These are phyloP conservation scores for Gynostemma pentaphyllum DNA, from an alignment of 306 rosid genomes.

Conservation along the genomic window DNA sequence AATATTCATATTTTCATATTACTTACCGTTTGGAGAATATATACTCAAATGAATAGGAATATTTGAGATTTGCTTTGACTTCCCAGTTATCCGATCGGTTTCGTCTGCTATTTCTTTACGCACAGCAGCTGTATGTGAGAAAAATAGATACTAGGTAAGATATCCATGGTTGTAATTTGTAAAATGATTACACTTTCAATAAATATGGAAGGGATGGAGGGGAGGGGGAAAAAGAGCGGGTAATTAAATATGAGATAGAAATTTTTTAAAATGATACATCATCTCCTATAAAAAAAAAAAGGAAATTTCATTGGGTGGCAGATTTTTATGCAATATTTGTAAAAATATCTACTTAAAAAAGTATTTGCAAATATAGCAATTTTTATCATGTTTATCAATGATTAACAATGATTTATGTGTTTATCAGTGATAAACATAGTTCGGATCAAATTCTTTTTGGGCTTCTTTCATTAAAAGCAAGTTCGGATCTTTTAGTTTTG, in stretches of 20 bases:
- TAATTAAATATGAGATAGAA: background rate
- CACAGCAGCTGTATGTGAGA: slow-evolving; percentile 57
- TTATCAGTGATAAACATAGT: too few relatives aligned
- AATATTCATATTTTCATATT: slow-evolving; percentile 1
- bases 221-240: background rate
- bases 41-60: slow-evolving; percentile 96
- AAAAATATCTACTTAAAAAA: too few relatives aligned
- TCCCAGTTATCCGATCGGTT: slow-evolving; percentile 96
- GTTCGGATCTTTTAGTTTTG: too few relatives aligned
- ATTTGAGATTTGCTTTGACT: slow-evolving; percentile 79
- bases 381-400: too few relatives aligned
- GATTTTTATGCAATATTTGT: too few relatives aligned
- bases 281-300: too few relatives aligned
- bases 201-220: background rate
- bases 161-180: background rate
- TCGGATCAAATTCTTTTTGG: too few relatives aligned
- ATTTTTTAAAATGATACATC: too few relatives aligned
- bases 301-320: too few relatives aligned
- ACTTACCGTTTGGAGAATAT: slow-evolving; percentile 92
- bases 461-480: too few relatives aligned
- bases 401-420: too few relatives aligned
- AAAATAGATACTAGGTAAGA: slow-evolving; percentile 2
- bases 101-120: slow-evolving; percentile 92
- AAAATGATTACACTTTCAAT: background rate
- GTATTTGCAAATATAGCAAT: too few relatives aligned